Base-by-base conservation (phyloP, 1,284 basidiomycete species). In the Apiotrichum mycotoxinovorans region DNA sequence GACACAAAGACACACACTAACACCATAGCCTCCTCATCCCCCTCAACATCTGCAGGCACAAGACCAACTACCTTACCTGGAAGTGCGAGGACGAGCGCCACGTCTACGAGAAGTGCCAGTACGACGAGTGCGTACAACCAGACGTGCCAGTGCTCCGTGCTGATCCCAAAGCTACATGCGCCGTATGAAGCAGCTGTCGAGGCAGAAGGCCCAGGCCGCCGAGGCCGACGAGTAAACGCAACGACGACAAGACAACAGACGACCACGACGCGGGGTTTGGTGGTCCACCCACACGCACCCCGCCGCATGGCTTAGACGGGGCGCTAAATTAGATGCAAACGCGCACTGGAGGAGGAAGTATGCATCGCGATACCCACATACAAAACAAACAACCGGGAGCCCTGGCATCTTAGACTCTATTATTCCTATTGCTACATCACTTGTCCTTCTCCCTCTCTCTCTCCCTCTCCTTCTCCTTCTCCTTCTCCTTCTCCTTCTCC, bases 131-230 rank as follows among this genome's bases (percentile, higher is more conserved):
- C 76, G 88, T 85, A 17, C 27, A 50, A 22, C n/a, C 52, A 34
- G 18, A 35, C 51, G n/a, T n/a, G n/a, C 25, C n/a, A 15, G n/a
- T 22, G 35, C 44, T 35, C 25, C 17, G 12, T 5, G 7, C 25
- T 61, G 34, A 50, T 40, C 56, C n/a, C 25, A 17, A 66, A 92
- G 89, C 76, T 87, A 90, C 78, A 80, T 91, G 67, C 86, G 87
- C 60, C 83, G 89, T 63, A 91, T 91, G 88, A 89, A 85, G 80
- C 81, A 83, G 64, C 81, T 91, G 62, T 80, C 85, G 45, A 87
- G 87, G 76, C 83, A 87, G 78, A 77, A 76, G 49, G 84, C 80
- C n/a, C 82, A 81, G n/a, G 80, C 81, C 42, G 82, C 80, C 60
- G 77, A 81, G 58, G 77, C 62, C 34, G 72, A 74, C 30, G 70